A percentile compares a stretch with the other conserved stretches of the same genome.
These are phyloP conservation scores for Ophiostoma sp. DNA, from an alignment of 2,329 filamentous ascomycete species.

Conservation along the genomic window DNA sequence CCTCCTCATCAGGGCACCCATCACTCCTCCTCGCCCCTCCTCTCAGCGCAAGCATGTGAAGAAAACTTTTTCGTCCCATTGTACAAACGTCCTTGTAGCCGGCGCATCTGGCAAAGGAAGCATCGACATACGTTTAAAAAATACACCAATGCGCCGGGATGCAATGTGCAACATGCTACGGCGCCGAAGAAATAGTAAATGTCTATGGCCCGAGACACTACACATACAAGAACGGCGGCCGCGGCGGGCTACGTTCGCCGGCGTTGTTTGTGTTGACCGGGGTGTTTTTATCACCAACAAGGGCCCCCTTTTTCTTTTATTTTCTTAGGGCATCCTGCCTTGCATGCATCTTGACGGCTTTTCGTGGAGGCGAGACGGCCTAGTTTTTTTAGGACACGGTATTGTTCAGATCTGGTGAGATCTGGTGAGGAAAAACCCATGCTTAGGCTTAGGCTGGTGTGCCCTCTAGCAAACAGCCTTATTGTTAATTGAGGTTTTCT, in stretches of 20 bases:
- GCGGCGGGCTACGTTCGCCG: background rate
- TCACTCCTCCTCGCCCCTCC: background rate
- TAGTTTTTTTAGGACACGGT: background rate
- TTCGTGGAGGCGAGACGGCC: background rate
- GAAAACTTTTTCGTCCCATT: background rate
- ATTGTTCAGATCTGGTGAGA: background rate
- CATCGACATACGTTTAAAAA: background rate
- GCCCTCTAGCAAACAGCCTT: background rate
- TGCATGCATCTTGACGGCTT: background rate
- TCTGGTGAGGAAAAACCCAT: background rate
- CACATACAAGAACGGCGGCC: background rate
- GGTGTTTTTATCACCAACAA: background rate
- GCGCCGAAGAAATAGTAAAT: conserved; percentile 9
- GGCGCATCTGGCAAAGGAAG: background rate
- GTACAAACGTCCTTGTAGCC: no score
- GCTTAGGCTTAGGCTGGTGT: background rate
- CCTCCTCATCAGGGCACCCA: background rate
- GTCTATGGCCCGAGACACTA: background rate
- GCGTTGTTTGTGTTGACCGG: background rate
- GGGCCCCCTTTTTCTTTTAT: background rate
- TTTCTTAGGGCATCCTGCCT: background rate
- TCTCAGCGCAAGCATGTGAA: background rate
- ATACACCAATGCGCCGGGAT: background rate
- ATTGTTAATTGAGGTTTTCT: background rate
- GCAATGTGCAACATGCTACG: background rate